Evolutionary conservation across 768 basidiomycete genomes (phyloP).

Genomic region (Phanerodontia chrysosporium): DNA sequence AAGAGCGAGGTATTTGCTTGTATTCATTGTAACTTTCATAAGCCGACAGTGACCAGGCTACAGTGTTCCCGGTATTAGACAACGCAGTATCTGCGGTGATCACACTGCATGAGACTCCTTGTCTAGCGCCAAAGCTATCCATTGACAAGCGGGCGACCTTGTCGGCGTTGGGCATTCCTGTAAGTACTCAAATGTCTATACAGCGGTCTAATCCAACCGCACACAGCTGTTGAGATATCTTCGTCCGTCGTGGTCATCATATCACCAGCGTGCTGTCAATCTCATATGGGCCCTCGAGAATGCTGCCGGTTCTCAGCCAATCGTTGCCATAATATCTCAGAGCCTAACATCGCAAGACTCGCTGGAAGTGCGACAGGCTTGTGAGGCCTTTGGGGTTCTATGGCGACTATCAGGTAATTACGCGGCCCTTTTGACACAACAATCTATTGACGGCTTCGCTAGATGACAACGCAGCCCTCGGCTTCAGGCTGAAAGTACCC

Average conservation of each 20-base stretch:
- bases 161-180: conserved; percentile 53
- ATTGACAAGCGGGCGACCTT: conserved; percentile 56
- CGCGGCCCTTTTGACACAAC: neutral
- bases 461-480: conserved; percentile 85
- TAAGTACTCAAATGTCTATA: conserved; percentile 21
- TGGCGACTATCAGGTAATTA: conserved; percentile 81
- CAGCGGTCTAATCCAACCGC: conserved; percentile 3
- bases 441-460: conserved; percentile 10
- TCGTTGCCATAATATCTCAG: conserved; percentile 78
- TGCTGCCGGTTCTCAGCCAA: conserved; percentile 48
- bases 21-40: neutral
- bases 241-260: conserved; percentile 55
- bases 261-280: conserved; percentile 78
- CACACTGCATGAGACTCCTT: conserved; percentile 46
- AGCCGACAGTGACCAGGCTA: conserved; percentile 17
- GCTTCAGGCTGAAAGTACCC: conserved; percentile 73
- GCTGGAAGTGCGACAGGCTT: conserved; percentile 48
- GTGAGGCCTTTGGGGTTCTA: conserved; percentile 87
- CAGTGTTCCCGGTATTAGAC: conserved; percentile 68
- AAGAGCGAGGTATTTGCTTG: conserved; percentile 46
- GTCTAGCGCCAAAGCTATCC: conserved; percentile 47
- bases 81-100: conserved; percentile 54
- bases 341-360: conserved; percentile 57
- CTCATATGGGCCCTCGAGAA: conserved; percentile 79
- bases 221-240: conserved; percentile 73